A percentile compares a stretch with the other conserved stretches of the same genome.
These are phyloP conservation scores for Rhizoclosmatium hyalinum DNA, from an alignment of 371 early-diverging fungal species.

Conservation along the genomic window DNA sequence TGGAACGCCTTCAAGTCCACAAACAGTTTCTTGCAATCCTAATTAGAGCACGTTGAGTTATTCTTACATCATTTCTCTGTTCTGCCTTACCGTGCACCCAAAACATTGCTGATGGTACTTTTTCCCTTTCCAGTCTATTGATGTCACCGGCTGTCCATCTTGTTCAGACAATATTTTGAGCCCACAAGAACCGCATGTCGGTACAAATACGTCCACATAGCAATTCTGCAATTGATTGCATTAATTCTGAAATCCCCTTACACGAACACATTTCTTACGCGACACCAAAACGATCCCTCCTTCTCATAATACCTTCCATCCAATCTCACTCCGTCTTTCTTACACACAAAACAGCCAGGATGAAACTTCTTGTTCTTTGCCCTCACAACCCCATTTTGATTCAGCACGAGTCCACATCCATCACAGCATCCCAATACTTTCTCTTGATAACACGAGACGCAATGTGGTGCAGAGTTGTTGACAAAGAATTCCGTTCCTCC, in stretches of 20 bases:
- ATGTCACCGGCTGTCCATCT: slow-evolving; percentile 9
- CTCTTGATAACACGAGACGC: slow-evolving; percentile 19
- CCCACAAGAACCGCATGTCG: not conserved
- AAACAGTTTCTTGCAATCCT: slow-evolving; percentile 27
- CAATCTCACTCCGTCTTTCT: not conserved
- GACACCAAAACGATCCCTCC: slow-evolving; percentile 20
- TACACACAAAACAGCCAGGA: slow-evolving; percentile 21
- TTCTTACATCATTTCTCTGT: not conserved
- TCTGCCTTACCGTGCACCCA: slow-evolving; percentile 13
- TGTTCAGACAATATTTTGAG: slow-evolving; percentile 7
- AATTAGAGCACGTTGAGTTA: not conserved
- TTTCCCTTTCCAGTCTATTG: slow-evolving; percentile 28
- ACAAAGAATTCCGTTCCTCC: slow-evolving; percentile 17
- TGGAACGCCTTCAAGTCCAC: slow-evolving; percentile 22
- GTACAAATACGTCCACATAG: slow-evolving; percentile 19
- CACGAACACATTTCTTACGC: not conserved
- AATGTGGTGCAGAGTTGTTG: slow-evolving; percentile 1
- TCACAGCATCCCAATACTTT: slow-evolving; percentile 20
- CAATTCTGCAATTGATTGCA: not conserved
- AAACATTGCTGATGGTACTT: slow-evolving; percentile 22
- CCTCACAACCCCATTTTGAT: slow-evolving; percentile 19
- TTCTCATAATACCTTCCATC: slow-evolving; percentile 25
- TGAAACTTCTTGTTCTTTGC: slow-evolving; percentile 13
- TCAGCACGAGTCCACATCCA: slow-evolving; percentile 7
- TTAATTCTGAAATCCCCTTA: not conserved